Evolutionary conservation across 78 protist species (phyloP), one percentile per base, ranked within the genome.

Genomic region (Dictyostelium capitatum): DNA sequence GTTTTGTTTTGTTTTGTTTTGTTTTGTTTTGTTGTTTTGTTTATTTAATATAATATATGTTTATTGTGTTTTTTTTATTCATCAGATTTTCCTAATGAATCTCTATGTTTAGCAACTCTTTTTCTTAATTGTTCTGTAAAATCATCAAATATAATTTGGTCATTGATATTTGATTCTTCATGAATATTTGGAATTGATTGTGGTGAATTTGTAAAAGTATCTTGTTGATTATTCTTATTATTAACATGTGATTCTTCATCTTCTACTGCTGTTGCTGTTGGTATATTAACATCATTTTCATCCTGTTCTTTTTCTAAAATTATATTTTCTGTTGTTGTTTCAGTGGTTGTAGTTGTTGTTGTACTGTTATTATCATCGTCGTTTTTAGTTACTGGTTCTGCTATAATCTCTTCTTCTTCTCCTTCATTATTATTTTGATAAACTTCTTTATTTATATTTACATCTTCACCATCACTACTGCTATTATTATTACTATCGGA

Each of bases 91-190:
- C 43, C 43, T 37, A 37, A 37, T 37, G 43, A 37, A 37, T 62
- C 70, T 62, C 19, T n/a, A 51, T 51, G 43, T 30, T 50, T 77
- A 23, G 82, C 15, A 30, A 28, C 50, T 85, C 92, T 72, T 85
- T 57, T 6, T 46, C 72, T 53, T 47, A 85, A 28, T 85, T 85
- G 92, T 15, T 85, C 72, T 11, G 32, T n/a, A 46, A 72, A 74
- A 79, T 57, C 83, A 10, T 74, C 74, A 12, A 4, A 41, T 41
- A 5, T 50, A 25, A 11, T 12, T 78, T 51, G 23, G 30, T 32
- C 62, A n/a, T 10, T 56, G 25, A 5, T 32, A 32, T 67, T 67
- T 47, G 69, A 37, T 32, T 41, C 46, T 15, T 85, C 62, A 59
- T 74, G 41, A 77, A 28, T 25, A 11, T 10, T 28, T 77, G 64